These are phyloP conservation scores for Aspergillus aculeatinus DNA, from an alignment of 2,329 filamentous ascomycete genomes.

Conservation along the genomic window DNA sequence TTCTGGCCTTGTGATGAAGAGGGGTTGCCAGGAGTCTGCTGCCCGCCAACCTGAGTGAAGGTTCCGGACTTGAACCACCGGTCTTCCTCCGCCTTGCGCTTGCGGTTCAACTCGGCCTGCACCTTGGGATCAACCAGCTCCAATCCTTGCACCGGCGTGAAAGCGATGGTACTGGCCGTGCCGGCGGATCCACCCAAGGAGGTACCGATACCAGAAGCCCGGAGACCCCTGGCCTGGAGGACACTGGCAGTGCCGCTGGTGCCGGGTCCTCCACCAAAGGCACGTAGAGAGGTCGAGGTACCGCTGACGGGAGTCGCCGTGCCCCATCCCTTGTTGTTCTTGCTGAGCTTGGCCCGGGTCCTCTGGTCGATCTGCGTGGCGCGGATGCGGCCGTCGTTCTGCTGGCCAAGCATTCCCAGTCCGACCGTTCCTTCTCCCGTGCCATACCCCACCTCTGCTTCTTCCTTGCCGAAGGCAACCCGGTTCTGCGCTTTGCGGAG, in stretches of 20 bases:
- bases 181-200: constrained; percentile 65
- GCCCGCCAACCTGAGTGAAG: constrained; percentile 76
- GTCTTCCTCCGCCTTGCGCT: constrained; percentile 91
- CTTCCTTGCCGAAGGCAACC: constrained; percentile 93
- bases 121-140: constrained; percentile 94
- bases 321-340: constrained; percentile 96
- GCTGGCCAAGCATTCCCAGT: constrained; percentile 90
- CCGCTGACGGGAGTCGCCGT: constrained; percentile 58
- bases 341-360: constrained; percentile 87
- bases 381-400: constrained; percentile 84
- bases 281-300: constrained; percentile 76
- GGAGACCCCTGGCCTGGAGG: constrained; percentile 75
- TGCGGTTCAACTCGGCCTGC: constrained; percentile 80
- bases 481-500: constrained; percentile 94
- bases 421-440: constrained; percentile 81
- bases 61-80: constrained; percentile 97
- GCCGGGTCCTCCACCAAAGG: constrained; percentile 62
- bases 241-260: constrained; percentile 63
- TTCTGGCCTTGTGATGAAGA: constrained; percentile 42
- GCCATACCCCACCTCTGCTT: constrained; percentile 89
- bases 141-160: constrained; percentile 90
- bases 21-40: constrained; percentile 27
- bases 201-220: constrained; percentile 77
- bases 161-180: constrained; percentile 83
- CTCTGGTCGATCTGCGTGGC: constrained; percentile 87